Evolutionary conservation across 352 stramenopile species (phyloP).

Genomic region (Globisporangium cystogenes): DNA sequence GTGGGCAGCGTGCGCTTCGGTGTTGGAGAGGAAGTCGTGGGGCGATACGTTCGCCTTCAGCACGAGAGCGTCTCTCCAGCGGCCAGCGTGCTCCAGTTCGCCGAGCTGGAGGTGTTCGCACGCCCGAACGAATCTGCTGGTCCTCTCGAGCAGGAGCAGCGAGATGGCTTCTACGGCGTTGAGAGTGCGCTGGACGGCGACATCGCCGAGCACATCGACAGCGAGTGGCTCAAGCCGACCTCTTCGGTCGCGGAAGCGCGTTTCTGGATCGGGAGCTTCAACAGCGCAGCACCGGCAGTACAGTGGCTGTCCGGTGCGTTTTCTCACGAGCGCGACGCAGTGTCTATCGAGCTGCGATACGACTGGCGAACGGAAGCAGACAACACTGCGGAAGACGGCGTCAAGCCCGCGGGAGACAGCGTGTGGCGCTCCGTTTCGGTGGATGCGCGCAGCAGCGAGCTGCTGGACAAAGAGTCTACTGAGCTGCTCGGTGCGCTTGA

Average conservation of each 20-base stretch:
- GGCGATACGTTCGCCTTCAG: conserved; percentile 59
- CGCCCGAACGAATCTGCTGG: neutral
- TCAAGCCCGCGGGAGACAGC: neutral
- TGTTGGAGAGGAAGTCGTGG: conserved; percentile 9
- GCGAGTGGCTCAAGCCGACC: conserved; percentile 52
- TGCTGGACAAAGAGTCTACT: conserved; percentile 46
- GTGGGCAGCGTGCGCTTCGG: conserved; percentile 16
- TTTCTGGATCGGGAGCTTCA: conserved; percentile 70
- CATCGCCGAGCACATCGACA: conserved; percentile 44
- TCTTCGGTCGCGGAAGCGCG: conserved; percentile 27
- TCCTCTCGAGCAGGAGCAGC: conserved; percentile 4
- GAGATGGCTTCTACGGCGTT: conserved; percentile 68
- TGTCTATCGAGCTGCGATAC: conserved; percentile 7
- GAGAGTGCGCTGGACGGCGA: conserved; percentile 26
- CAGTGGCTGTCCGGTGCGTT: conserved; percentile 30
- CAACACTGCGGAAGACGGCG: neutral
- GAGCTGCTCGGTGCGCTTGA: conserved; percentile 31
- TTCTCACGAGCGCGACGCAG: neutral
- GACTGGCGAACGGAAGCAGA: conserved; percentile 1
- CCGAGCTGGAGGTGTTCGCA: conserved; percentile 55
- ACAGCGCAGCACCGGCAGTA: conserved; percentile 39
- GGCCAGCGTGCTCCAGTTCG: conserved; percentile 47
- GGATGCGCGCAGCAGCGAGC: conserved; percentile 15
- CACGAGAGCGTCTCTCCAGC: conserved; percentile 19
- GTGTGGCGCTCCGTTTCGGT: conserved; percentile 12